Evolutionary conservation across 2,329 filamentous ascomycete species (phyloP).

Genomic region (Aspergillus viridinutans): DNA sequence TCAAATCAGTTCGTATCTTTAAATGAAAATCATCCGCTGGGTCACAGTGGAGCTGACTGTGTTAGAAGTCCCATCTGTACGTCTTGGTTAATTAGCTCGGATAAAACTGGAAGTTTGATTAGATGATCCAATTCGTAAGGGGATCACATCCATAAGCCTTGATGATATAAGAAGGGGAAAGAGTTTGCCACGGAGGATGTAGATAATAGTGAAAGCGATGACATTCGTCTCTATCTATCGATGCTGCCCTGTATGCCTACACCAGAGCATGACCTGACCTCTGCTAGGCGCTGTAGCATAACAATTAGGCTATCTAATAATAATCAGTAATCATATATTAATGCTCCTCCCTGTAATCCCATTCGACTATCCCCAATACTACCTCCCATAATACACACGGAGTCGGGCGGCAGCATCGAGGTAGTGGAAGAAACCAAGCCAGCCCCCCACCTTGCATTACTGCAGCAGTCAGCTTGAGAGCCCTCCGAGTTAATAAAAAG

Average conservation of each 20-base stretch:
- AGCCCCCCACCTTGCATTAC: conserved; percentile 13
- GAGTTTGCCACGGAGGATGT: not conserved
- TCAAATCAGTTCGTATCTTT: conserved; percentile 4
- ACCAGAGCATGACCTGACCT: not conserved
- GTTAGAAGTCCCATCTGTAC: conserved; percentile 10
- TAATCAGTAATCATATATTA: not conserved
- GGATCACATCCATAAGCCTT: not conserved
- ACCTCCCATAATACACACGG: not conserved
- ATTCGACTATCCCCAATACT: not conserved
- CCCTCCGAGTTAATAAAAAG: conserved; percentile 25
- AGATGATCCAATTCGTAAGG: not conserved
- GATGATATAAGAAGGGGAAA: not conserved
- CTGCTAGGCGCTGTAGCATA: not conserved
- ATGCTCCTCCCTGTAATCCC: not conserved
- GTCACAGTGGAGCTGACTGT: conserved; percentile 11
- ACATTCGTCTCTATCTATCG: not conserved
- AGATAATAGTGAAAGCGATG: not conserved
- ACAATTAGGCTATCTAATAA: not conserved
- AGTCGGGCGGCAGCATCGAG: conserved; percentile 10
- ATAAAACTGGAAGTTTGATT: conserved; percentile 12
- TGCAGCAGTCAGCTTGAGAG: conserved; percentile 6
- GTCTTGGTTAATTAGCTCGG: conserved; percentile 9
- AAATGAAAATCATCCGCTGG: conserved; percentile 11
- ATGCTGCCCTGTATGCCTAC: not conserved
- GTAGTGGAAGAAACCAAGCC: conserved; percentile 7